phyloP scores from a whole-genome alignment of 2,329 filamentous ascomycete species.

The Passalora sequoiae region DNA sequence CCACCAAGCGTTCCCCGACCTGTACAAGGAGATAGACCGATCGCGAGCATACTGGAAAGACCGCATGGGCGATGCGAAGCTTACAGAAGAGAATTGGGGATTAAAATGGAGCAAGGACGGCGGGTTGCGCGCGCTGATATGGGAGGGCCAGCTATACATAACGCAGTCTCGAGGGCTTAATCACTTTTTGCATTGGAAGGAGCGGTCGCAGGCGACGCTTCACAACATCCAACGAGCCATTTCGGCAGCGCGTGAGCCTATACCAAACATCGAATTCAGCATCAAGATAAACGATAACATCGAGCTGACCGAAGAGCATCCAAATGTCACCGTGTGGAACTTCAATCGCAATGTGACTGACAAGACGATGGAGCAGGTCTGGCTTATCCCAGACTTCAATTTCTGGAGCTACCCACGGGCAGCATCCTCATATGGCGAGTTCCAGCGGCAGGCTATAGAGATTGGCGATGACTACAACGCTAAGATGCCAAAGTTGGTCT shows the following conservation, averaged over 20 bases:
- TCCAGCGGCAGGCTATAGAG: slow-evolving; percentile 22
- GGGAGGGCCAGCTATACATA: slow-evolving; percentile 35
- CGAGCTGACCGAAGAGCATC: slow-evolving; percentile 21
- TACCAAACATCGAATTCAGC: slow-evolving; percentile 49
- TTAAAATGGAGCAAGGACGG: slow-evolving; percentile 30
- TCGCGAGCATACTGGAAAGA: slow-evolving; percentile 26
- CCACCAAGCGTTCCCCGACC: slow-evolving; percentile 29
- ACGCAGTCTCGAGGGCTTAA: slow-evolving; percentile 32
- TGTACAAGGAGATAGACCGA: slow-evolving; percentile 33
- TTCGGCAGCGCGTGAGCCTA: slow-evolving; percentile 35
- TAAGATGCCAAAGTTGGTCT: slow-evolving; percentile 46
- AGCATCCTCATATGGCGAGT: slow-evolving; percentile 25
- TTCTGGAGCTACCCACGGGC: slow-evolving; percentile 47
- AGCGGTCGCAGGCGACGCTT: slow-evolving; percentile 39
- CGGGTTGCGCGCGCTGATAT: slow-evolving; percentile 36
- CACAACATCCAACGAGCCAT: slow-evolving; percentile 48
- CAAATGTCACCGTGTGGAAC: slow-evolving; percentile 40
- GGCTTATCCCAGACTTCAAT: slow-evolving; percentile 53
- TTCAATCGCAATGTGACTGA: slow-evolving; percentile 29
- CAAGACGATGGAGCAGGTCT: slow-evolving; percentile 35
- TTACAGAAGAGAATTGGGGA: slow-evolving; percentile 29
- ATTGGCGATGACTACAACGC: slow-evolving; percentile 30
- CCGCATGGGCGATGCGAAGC: slow-evolving; percentile 17
- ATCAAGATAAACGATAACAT: slow-evolving; percentile 47
- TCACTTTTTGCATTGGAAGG: slow-evolving; percentile 28